Evolutionary conservation across 192 early-diverging fungal genomes (phyloP).

Genomic region (Dimargaris verticillata): DNA sequence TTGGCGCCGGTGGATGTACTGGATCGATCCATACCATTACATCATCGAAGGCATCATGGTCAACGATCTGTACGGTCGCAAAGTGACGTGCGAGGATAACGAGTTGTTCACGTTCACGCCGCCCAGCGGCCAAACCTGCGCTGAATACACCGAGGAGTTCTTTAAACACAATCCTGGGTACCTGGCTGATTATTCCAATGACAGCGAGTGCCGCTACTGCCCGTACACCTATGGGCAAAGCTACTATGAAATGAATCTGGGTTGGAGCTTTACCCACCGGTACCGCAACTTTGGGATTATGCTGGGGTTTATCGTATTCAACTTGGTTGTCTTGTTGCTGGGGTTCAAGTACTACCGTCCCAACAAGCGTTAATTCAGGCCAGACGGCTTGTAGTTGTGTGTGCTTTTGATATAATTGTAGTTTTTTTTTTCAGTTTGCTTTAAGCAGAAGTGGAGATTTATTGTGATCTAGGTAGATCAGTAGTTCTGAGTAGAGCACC

Average conservation of each 20-base stretch:
- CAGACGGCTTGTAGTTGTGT: too few species aligned
- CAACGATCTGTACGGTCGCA: constrained; percentile 33
- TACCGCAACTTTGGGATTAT: constrained; percentile 62
- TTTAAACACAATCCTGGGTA: constrained; percentile 22
- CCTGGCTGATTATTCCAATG: constrained; percentile 21
- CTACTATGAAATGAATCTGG: constrained; percentile 18
- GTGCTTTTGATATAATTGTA: too few species aligned
- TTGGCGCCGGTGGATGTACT: constrained; percentile 50
- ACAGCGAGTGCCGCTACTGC: constrained; percentile 32
- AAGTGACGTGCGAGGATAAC: constrained; percentile 23
- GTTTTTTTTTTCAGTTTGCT: too few species aligned
- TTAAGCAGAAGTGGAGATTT: too few species aligned
- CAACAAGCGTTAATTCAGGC: constrained; percentile 20
- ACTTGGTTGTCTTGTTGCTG: constrained; percentile 27
- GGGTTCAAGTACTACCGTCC: constrained; percentile 24
- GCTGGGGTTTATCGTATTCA: constrained; percentile 38
- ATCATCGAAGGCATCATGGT: constrained; percentile 39
- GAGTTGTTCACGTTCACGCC: constrained; percentile 29
- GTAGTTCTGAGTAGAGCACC: too few species aligned
- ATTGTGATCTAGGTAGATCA: too few species aligned
- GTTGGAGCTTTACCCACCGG: constrained; percentile 34
- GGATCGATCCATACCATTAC: constrained; percentile 41
- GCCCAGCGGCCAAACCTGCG: constrained; percentile 29
- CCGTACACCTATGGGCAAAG: constrained; percentile 21
- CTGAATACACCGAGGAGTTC: constrained; percentile 29